Percentiles rank a stretch among this genome's conserved stretches.
Evolutionary conservation across 2,329 filamentous ascomycete species (phyloP).

Genomic region (Microcyclospora tardicrescens): DNA sequence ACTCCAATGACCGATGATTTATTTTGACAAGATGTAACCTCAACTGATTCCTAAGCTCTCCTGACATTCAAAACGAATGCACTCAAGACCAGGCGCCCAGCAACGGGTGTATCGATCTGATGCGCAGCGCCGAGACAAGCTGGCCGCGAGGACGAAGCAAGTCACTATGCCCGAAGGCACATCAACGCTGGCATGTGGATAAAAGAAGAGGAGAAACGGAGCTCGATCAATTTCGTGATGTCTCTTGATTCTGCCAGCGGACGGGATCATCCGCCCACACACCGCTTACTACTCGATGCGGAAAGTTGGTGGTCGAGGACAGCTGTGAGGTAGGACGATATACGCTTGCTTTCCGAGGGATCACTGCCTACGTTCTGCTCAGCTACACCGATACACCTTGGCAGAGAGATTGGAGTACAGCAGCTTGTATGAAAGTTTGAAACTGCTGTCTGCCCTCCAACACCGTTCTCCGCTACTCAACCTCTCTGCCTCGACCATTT

Average conservation of each 20-base stretch:
- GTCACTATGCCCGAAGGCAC: conserved; percentile 49
- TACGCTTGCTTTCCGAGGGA: neutral
- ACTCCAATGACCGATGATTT: no score
- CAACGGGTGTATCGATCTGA: conserved; percentile 50
- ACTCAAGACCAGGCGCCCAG: conserved; percentile 59
- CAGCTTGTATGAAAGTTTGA: neutral
- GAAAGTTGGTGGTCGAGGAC: conserved; percentile 2
- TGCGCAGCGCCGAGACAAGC: conserved; percentile 57
- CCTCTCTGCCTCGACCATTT: conserved; percentile 2
- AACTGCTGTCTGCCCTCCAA: neutral
- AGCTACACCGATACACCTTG: neutral
- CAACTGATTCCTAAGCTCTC: conserved; percentile 62
- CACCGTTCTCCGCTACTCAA: conserved; percentile 2
- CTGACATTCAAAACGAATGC: conserved; percentile 52
- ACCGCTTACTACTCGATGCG: neutral
- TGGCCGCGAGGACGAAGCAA: conserved; percentile 36
- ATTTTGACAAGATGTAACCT: conserved; percentile 40
- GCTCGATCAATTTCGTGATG: conserved; percentile 17
- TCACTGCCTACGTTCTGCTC: no score
- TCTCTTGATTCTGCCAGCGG: conserved; percentile 2
- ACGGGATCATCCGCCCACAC: neutral
- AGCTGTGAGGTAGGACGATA: neutral
- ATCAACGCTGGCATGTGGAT: conserved; percentile 40
- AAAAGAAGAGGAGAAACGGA: conserved; percentile 29
- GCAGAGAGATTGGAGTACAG: neutral